Percentiles rank a stretch among this genome's conserved stretches.
These are phyloP conservation scores for Pythium sp. DNA, from an alignment of 352 stramenopile species.

Conservation along the genomic window DNA sequence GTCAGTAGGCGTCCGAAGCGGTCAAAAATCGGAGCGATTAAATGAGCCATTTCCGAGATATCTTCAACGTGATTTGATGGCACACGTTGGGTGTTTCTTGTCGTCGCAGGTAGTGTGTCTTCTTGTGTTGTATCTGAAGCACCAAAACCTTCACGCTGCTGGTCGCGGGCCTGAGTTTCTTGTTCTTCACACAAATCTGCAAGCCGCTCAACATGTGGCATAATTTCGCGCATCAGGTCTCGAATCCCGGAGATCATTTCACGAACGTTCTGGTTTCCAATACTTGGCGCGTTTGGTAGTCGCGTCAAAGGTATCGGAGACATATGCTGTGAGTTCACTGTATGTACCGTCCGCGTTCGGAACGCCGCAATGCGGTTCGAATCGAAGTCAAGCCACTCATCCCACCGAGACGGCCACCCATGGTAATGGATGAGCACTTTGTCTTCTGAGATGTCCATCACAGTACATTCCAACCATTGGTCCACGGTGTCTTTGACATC, in stretches of 20 bases:
- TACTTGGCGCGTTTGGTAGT: conserved; percentile 47
- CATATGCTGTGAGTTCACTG: conserved; percentile 40
- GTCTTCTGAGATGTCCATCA: conserved; percentile 86
- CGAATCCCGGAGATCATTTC: conserved; percentile 52
- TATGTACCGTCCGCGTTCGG: conserved; percentile 87
- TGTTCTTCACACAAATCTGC: conserved; percentile 55
- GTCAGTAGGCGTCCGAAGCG: conserved; percentile 71
- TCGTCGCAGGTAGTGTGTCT: not conserved
- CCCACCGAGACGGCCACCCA: conserved; percentile 95
- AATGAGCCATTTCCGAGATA: conserved; percentile 62
- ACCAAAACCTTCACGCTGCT: not conserved
- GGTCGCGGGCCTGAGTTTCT: conserved; percentile 10
- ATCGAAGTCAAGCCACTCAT: conserved; percentile 96
- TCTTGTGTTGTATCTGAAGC: not conserved
- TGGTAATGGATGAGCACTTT: conserved; percentile 96
- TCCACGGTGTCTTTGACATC: conserved; percentile 98
- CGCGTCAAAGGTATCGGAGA: conserved; percentile 56
- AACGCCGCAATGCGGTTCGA: conserved; percentile 95
- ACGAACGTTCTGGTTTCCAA: conserved; percentile 42
- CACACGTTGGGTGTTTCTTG: not conserved
- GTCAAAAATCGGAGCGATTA: conserved; percentile 76
- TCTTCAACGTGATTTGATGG: conserved; percentile 15
- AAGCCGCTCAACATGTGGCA: conserved; percentile 68
- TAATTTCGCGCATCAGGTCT: conserved; percentile 66
- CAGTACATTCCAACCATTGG: conserved; percentile 97